Evolutionary conservation across 176 grass and related monocot genomes (phyloP).

Genomic region (Oryza longistaminata): DNA sequence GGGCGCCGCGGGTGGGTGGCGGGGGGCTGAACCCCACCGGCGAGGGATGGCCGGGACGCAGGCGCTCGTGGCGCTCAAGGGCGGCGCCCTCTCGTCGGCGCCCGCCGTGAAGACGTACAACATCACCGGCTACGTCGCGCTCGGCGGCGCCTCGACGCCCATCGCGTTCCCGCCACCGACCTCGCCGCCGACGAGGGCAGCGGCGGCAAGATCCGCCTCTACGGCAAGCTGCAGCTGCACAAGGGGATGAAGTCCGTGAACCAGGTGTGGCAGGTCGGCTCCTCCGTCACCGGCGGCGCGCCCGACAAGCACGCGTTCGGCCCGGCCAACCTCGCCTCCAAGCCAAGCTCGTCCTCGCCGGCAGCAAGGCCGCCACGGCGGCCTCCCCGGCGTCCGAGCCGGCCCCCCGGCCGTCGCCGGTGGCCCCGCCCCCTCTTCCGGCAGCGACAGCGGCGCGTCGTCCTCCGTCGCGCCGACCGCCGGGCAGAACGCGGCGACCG

Average conservation of each 20-base stretch:
- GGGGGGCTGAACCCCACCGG: constrained; percentile 64
- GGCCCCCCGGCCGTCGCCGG: neutral
- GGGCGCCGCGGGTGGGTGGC: constrained; percentile 57
- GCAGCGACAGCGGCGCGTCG: neutral
- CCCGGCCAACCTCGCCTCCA: constrained; percentile 46
- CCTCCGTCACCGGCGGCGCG: constrained; percentile 41
- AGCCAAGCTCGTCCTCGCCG: constrained; percentile 50
- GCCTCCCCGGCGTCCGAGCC: neutral
- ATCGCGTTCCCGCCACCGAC: constrained; percentile 53
- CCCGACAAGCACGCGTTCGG: constrained; percentile 58
- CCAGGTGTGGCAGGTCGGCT: constrained; percentile 83
- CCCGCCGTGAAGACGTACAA: constrained; percentile 64
- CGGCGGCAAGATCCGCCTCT: constrained; percentile 62
- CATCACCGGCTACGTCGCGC: constrained; percentile 39
- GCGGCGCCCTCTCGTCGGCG: neutral
- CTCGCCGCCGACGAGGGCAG: constrained; percentile 47
- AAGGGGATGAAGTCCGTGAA: constrained; percentile 49
- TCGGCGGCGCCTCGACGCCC: constrained; percentile 18
- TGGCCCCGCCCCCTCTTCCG: neutral
- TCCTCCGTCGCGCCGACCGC: constrained; percentile 6
- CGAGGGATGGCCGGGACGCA: constrained; percentile 65
- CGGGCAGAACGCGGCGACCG: neutral
- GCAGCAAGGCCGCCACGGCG: constrained; percentile 7
- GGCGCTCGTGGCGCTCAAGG: constrained; percentile 57
- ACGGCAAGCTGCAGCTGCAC: constrained; percentile 61